phyloP scores from a whole-genome alignment of 345 rosid genomes.

The Raphanus raphanistrum region DNA sequence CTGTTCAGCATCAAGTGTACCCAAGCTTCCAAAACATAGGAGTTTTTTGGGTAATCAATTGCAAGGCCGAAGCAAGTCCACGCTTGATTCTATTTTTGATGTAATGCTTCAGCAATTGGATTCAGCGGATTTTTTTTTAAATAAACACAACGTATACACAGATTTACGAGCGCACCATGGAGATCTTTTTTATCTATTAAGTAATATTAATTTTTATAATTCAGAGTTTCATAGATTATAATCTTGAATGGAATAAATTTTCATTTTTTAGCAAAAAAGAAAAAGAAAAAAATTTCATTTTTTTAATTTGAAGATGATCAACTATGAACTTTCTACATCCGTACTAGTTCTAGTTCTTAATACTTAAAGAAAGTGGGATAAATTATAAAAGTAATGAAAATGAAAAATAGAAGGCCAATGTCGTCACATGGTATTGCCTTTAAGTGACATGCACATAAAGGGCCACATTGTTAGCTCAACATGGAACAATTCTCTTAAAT shows the following conservation, averaged over 20 bases:
- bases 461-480: conserved; percentile 50
- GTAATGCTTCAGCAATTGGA: background rate
- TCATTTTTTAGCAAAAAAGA: too few relatives aligned
- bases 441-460: conserved; percentile 58
- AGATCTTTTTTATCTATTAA: background rate
- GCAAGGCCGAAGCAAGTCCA: background rate
- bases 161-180: background rate
- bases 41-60: conserved; percentile 18
- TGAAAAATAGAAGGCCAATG: conserved; percentile 27
- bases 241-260: background rate
- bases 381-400: background rate
- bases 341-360: background rate
- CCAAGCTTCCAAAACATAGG: conserved; percentile 34
- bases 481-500: conserved; percentile 53
- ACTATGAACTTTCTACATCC: background rate
- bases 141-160: too few relatives aligned
- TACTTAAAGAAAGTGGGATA: background rate
- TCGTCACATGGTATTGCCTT: conserved; percentile 65
- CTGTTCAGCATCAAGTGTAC: conserved; percentile 25
- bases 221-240: background rate
- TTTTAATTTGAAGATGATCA: background rate
- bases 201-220: background rate
- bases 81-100: conserved; percentile 1
- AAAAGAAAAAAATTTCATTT: too few relatives aligned
- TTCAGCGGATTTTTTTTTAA: too few relatives aligned